Evolutionary conservation across 768 basidiomycete genomes (phyloP).

Genomic region (Tricholoma bakamatsutake): DNA sequence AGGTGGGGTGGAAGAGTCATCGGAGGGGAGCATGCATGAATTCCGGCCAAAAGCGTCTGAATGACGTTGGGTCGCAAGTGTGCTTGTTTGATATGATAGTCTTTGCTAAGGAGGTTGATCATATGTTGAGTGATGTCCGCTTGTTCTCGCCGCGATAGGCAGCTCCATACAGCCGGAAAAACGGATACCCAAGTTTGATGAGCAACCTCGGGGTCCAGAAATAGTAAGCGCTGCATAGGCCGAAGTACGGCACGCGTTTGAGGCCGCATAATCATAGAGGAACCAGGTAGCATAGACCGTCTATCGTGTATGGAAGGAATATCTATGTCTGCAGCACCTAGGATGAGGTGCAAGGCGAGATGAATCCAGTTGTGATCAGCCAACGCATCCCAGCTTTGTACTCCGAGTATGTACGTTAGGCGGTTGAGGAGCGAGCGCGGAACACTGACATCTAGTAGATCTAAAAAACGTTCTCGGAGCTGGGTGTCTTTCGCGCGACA

Average conservation of each 20-base stretch:
- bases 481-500: slow-evolving; percentile 76
- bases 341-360: slow-evolving; percentile 81
- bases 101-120: slow-evolving; percentile 86
- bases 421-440: slow-evolving; percentile 78
- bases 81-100: slow-evolving; percentile 86
- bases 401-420: slow-evolving; percentile 83
- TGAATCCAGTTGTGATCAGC: slow-evolving; percentile 94
- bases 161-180: slow-evolving; percentile 83
- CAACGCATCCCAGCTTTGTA: slow-evolving; percentile 93
- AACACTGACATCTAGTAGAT: slow-evolving; percentile 83
- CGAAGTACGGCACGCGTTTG: slow-evolving; percentile 55
- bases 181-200: slow-evolving; percentile 85
- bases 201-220: slow-evolving; percentile 69
- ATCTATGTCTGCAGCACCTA: slow-evolving; percentile 54
- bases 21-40: slow-evolving; percentile 79
- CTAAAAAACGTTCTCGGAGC: slow-evolving; percentile 81
- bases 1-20: slow-evolving; percentile 92
- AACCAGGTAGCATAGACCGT: slow-evolving; percentile 26
- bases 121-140: slow-evolving; percentile 83
- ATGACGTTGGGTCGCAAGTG: slow-evolving; percentile 89
- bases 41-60: slow-evolving; percentile 81
- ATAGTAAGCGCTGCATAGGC: slow-evolving; percentile 78
- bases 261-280: slow-evolving; percentile 33
- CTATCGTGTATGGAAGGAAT: slow-evolving; percentile 32
- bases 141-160: slow-evolving; percentile 84